phyloP scores from a whole-genome alignment of 768 basidiomycete species.

The Filobasidium floriforme region DNA sequence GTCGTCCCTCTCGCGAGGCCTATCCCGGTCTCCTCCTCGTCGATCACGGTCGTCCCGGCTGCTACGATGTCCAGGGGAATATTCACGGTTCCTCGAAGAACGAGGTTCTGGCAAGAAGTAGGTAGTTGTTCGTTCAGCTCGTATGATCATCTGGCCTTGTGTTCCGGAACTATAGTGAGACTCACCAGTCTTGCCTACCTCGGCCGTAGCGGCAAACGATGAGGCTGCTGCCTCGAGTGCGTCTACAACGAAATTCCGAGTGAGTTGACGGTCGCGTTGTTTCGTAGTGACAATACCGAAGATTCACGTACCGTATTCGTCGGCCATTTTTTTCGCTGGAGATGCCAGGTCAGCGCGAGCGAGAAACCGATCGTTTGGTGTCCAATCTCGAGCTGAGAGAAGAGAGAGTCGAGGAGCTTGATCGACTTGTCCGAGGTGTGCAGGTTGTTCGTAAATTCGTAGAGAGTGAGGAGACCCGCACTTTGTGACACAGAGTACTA shows the following conservation, averaged over 20 bases:
- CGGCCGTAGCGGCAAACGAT: constrained; percentile 30
- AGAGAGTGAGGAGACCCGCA: background rate
- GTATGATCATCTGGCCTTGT: background rate
- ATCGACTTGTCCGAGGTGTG: too few species aligned
- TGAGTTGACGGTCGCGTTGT: background rate
- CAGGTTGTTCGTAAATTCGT: too few species aligned
- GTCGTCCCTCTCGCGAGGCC: constrained; percentile 15
- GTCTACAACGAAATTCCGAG: constrained; percentile 28
- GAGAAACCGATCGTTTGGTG: too few species aligned
- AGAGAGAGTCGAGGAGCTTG: too few species aligned
- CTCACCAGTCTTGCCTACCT: constrained; percentile 10
- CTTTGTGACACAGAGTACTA: background rate
- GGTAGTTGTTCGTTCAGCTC: background rate
- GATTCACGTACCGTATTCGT: constrained; percentile 20
- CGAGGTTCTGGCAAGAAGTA: constrained; percentile 12
- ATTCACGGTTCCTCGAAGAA: constrained; percentile 22
- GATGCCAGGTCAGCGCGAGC: background rate
- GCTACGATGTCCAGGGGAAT: constrained; percentile 16
- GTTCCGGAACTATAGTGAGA: background rate
- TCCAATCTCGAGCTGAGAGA: too few species aligned
- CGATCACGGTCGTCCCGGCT: constrained; percentile 24
- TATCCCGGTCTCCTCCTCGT: constrained; percentile 14
- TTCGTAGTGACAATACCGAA: background rate
- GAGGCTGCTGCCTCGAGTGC: constrained; percentile 42
- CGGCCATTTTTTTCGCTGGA: constrained; percentile 14